These are phyloP conservation scores for Magnusiomyces ingens DNA, from an alignment of 1,139 yeast species.

Conservation along the genomic window DNA sequence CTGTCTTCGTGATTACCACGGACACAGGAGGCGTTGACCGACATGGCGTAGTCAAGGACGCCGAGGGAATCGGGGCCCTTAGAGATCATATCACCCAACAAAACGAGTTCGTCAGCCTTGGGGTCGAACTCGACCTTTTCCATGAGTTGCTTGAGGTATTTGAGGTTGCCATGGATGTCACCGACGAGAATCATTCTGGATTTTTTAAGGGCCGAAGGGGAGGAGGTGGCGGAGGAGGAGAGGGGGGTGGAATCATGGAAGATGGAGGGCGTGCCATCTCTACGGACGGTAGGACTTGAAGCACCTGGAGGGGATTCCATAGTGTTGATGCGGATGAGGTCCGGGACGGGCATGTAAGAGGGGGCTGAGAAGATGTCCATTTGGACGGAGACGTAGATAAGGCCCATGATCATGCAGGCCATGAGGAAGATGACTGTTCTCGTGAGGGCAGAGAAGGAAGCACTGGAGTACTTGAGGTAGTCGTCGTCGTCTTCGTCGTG, in stretches of 20 bases:
- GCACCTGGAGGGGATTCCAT: neutral
- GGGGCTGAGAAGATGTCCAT: neutral
- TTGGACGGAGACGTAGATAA: neutral
- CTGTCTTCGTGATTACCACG: slow-evolving; percentile 85
- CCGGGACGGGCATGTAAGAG: neutral
- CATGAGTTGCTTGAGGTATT: slow-evolving; percentile 48
- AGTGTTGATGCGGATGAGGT: neutral
- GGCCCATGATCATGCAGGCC: neutral
- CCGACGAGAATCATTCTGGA: slow-evolving; percentile 58
- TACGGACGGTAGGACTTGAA: neutral
- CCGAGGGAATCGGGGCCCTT: slow-evolving; percentile 75
- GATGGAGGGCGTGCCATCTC: neutral
- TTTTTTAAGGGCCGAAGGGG: neutral
- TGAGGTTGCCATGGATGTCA: slow-evolving; percentile 78
- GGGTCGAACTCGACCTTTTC: slow-evolving; percentile 38
- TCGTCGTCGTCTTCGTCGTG: too few species aligned
- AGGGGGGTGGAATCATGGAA: neutral
- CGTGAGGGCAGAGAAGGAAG: neutral
- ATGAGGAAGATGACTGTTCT: neutral
- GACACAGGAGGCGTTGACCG: slow-evolving; percentile 54
- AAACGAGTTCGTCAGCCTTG: slow-evolving; percentile 50
- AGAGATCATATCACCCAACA: slow-evolving; percentile 78
- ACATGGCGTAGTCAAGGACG: slow-evolving; percentile 59
- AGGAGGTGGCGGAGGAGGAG: too few species aligned
- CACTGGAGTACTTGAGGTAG: neutral